Conservation (phyloP, 2,329 filamentous ascomycete genomes). For the Ascochyta viciae-villosae region DNA sequence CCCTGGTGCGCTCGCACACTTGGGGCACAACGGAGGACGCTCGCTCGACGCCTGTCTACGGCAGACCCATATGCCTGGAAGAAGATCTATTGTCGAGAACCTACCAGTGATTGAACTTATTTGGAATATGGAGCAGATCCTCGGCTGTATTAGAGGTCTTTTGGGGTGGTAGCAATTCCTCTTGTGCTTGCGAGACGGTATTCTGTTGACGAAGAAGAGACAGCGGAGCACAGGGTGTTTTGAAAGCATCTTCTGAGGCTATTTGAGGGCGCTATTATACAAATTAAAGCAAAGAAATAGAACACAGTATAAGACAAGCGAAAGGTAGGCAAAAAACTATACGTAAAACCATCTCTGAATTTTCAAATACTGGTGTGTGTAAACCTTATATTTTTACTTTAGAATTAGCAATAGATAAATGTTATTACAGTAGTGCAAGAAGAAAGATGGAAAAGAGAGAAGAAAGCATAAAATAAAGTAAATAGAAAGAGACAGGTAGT, state of each 20-base stretch:
- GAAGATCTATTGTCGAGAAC: slow-evolving; percentile 9
- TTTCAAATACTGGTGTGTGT: too few species aligned
- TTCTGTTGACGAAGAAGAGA: slow-evolving; percentile 7
- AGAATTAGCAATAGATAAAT: too few species aligned
- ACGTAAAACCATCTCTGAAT: too few species aligned
- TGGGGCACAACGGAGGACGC: slow-evolving; percentile 17
- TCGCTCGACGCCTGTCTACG: slow-evolving; percentile 16
- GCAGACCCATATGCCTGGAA: slow-evolving; percentile 11
- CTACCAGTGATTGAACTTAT: slow-evolving; percentile 78
- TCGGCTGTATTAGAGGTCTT: slow-evolving; percentile 33
- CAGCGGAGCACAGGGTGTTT: slow-evolving; percentile 10
- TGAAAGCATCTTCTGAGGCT: slow-evolving; percentile 13
- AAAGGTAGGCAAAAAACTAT: neutral
- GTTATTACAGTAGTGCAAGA: too few species aligned
- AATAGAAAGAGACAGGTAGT: too few species aligned
- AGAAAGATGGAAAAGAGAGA: too few species aligned
- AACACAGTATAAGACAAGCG: neutral
- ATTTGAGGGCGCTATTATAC: slow-evolving; percentile 18
- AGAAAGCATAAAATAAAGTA: too few species aligned
- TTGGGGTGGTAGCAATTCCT: neutral
- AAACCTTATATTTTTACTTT: too few species aligned
- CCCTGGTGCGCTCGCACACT: slow-evolving; percentile 3
- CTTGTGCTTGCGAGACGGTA: slow-evolving; percentile 7
- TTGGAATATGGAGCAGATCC: slow-evolving; percentile 90
- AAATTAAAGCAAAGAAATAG: slow-evolving; percentile 13